phyloP scores from a whole-genome alignment of 768 basidiomycete species.

The Hypholoma sublateritium region DNA sequence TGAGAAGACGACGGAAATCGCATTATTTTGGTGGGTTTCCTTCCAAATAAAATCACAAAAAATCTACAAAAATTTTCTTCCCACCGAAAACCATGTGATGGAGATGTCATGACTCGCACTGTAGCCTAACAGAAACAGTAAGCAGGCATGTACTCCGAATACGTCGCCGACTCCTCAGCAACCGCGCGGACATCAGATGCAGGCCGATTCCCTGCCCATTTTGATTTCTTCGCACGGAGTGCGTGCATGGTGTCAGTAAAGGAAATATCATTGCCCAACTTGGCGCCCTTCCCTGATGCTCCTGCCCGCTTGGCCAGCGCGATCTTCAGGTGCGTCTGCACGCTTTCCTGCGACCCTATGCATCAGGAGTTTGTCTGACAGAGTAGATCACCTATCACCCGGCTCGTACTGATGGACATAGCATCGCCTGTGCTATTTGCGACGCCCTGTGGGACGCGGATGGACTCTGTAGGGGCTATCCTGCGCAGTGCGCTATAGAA shows the following conservation, averaged over 20 bases:
- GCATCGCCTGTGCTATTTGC: not conserved
- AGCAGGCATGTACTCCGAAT: not conserved
- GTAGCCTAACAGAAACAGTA: not conserved
- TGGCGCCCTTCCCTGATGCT: not conserved
- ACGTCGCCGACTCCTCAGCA: not conserved
- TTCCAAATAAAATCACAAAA: too few species aligned
- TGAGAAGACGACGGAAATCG: too few species aligned
- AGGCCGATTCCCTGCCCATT: not conserved
- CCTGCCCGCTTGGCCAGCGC: not conserved
- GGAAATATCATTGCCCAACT: constrained; percentile 9
- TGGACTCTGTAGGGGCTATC: not conserved
- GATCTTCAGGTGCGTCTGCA: not conserved
- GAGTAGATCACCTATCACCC: not conserved
- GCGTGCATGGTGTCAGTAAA: not conserved
- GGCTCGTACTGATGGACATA: not conserved
- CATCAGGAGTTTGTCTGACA: not conserved
- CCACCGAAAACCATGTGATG: too few species aligned
- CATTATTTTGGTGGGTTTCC: too few species aligned
- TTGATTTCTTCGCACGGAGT: not conserved
- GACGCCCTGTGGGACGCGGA: not conserved
- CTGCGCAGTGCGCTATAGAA: not conserved
- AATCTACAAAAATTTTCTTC: too few species aligned
- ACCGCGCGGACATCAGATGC: not conserved
- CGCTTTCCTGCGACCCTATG: not conserved
- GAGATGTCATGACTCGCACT: too few species aligned